A percentile compares a stretch with the other conserved stretches of the same genome.
These are phyloP conservation scores for Blepharisma undulans DNA, from an alignment of 169 alveolate genomes.

Conservation along the genomic window DNA sequence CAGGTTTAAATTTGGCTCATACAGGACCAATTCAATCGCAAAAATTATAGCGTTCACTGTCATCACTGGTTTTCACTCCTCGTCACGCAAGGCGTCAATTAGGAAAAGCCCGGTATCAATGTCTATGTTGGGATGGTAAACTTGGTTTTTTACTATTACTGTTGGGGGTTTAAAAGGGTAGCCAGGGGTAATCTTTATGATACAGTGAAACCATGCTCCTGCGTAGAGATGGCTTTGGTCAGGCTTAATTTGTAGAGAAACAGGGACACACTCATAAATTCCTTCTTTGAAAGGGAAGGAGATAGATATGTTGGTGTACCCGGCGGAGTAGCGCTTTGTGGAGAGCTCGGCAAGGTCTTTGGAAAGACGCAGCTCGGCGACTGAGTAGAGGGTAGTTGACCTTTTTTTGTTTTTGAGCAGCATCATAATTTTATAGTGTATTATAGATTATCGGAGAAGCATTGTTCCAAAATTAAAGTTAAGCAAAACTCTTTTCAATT, in stretches of 20 bases:
- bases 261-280: neutral
- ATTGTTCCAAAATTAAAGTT: neutral
- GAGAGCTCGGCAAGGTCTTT: conserved; percentile 27
- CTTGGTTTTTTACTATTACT: neutral
- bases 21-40: neutral
- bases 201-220: neutral
- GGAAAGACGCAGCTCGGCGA: neutral
- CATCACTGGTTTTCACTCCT: conserved; percentile 9
- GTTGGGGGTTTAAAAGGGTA: conserved; percentile 26
- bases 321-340: neutral
- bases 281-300: conserved; percentile 22
- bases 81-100: neutral
- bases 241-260: conserved; percentile 14
- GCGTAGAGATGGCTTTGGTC: neutral
- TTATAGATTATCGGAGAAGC: neutral
- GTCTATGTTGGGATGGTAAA: conserved; percentile 29
- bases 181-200: neutral
- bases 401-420: neutral
- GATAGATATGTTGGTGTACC: neutral
- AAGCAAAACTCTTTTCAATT: neutral
- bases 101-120: neutral
- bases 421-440: neutral
- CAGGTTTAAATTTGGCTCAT: neutral
- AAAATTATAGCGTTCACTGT: conserved; percentile 1
- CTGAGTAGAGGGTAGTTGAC: neutral